Evolutionary conservation across 495 filamentous ascomycete genomes (phyloP), one percentile per base, ranked within the genome.

Genomic region (Xylaria acuta): DNA sequence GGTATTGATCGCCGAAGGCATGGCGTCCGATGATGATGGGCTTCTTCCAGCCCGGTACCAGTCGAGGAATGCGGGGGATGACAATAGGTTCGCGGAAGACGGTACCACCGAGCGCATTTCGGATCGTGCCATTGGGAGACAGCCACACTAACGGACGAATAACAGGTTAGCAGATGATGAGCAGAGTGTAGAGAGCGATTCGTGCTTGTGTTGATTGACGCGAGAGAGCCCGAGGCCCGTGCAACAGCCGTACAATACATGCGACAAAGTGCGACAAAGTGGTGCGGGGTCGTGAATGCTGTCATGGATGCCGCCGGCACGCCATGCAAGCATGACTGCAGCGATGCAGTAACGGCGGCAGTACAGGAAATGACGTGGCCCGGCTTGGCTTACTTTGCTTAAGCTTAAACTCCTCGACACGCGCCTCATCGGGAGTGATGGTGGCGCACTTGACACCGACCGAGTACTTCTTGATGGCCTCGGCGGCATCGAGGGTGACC

Each of bases 401-500:
- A 74, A 99, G 88, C 77, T 97, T 92, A 84, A 99, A 99, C 84
- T 99, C 96, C 88, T 98, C 88, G 25, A 99, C 94, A 81, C 96
- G 90, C 68, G 90, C 92, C 86, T 99, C 95, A 82, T 99, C 96
- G 27, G 96, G 96, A 69, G 96, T 99, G 85, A 99, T 99, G 79
- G 96, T 99, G 69, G 96, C 96, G 83, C 96, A 99, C 88, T 99
- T 99, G 83, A 99, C 94, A 82, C 96, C 96, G 65, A 99, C 96
- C 64, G 91, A 92, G 87, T 98, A 97, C 87, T 97, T 97, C 88
- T 97, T 94, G 85, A 98, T 98, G 36, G 96, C 96, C 84, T 97
- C 95, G 54, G 96, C 96, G 66, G 94, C 92, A 77, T 98, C 95
- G 74, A 93, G 76, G 65, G 96, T 99, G 81, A 99, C 95, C 85